Base-by-base conservation (phyloP, 257 asterid genomes). In the Lantana camara region DNA sequence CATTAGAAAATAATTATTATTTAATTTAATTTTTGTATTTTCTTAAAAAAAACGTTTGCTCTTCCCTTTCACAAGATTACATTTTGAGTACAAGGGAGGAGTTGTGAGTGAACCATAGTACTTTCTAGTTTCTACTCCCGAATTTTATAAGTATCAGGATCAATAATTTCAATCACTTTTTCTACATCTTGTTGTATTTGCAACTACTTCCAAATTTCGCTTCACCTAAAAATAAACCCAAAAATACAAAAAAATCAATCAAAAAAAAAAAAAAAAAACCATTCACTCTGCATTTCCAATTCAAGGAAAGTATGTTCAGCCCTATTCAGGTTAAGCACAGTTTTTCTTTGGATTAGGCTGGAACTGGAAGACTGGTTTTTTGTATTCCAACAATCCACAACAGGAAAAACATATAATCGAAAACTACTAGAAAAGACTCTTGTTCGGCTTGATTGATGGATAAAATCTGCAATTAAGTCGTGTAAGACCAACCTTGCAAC, bases 51-150 rank as follows among this genome's bases (percentile, higher is more conserved):
- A 34, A 0, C 2, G 1, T 5, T 38, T 5, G n/a, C n/a, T n/a
- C n/a, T n/a, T 69, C 82, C 96, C 83, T 74, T 77, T 69, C 19
- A 66, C 0, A 75, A 89, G 0, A 49, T 58, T 21, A 86, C 66
- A 60, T 73, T 64, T 54, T 82, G 74, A 7, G 88, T 78, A 57
- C 96, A 89, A 10, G 97, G n/a, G 96, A 66, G 96, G 96, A 16
- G 57, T 49, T 0, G 96, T 88, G 32, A 88, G 88, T 0, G 96
- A 88, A 5, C 96, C 96, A 16, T 73, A 88, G 41, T 88, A 85
- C 23, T 78, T 74, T 48, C n/a, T n/a, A n/a, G n/a, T n/a, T n/a
- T n/a, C 83, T 69, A 63, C 89, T 74, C 10, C 83, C 87, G 0
- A 83, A 52, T n/a, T 79, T 72, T 15, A 88, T 61, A 0, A 35